Evolutionary conservation across 768 basidiomycete species (phyloP).

Genomic region (Hygrophoropsis aurantiaca): DNA sequence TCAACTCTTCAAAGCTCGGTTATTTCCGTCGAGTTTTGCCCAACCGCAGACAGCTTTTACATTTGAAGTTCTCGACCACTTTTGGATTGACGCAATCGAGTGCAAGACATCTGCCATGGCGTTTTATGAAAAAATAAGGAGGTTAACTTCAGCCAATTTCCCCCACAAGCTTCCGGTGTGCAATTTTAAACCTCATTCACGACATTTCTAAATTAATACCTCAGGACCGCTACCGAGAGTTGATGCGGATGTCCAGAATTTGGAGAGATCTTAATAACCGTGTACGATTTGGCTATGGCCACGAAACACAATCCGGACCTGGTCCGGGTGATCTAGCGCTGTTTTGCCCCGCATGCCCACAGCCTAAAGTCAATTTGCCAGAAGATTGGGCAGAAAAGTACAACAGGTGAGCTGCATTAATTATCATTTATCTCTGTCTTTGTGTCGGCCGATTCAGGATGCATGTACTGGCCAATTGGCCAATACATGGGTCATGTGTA

Average conservation of each 20-base stretch:
- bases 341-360: conserved; percentile 30
- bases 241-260: conserved; percentile 6
- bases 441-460: too few relatives aligned
- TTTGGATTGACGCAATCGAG: conserved; percentile 5
- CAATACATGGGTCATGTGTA: too few relatives aligned
- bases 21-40: conserved; percentile 6
- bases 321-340: conserved; percentile 6
- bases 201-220: conserved; percentile 2
- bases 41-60: conserved; percentile 6
- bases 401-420: conserved; percentile 5
- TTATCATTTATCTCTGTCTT: too few relatives aligned
- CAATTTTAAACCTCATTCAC: conserved; percentile 1
- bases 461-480: too few relatives aligned
- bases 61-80: conserved; percentile 6
- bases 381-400: conserved; percentile 15
- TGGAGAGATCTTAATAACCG: conserved; percentile 2
- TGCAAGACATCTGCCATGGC: conserved; percentile 14
- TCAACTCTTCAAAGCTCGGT: not conserved
- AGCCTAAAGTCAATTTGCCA: conserved; percentile 24
- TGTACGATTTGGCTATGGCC: conserved; percentile 9
- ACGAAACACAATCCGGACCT: conserved; percentile 3
- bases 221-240: conserved; percentile 10
- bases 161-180: not conserved
- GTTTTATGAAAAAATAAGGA: conserved; percentile 9
- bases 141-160: conserved; percentile 6